Conservation (phyloP, 2,329 filamentous ascomycete genomes). For the Plenodomus tracheiphilus region DNA sequence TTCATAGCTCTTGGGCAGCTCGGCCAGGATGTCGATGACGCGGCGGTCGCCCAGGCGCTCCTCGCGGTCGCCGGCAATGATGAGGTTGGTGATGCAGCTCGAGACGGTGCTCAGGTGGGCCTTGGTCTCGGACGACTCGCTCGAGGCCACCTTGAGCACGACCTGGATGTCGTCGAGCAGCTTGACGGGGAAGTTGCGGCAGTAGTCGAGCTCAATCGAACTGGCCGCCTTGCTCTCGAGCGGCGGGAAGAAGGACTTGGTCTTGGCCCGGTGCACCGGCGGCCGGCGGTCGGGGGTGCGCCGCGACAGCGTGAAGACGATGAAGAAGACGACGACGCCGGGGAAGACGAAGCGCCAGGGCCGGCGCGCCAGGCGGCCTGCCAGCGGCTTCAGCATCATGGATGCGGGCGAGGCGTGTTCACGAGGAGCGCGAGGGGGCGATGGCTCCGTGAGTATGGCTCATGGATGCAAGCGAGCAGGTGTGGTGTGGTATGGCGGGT, state of each 20-base stretch:
- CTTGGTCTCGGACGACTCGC: slow-evolving; percentile 47
- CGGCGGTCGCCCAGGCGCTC: slow-evolving; percentile 56
- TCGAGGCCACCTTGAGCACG: slow-evolving; percentile 55
- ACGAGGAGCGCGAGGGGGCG: slow-evolving; percentile 1
- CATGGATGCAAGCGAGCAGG: no score
- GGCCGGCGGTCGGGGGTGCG: slow-evolving; percentile 15
- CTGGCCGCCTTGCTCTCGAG: slow-evolving; percentile 33
- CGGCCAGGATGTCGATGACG: slow-evolving; percentile 53
- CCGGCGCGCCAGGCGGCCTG: slow-evolving; percentile 30
- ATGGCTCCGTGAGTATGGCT: slow-evolving; percentile 14
- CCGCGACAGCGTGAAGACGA: slow-evolving; percentile 34
- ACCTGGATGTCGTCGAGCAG: slow-evolving; percentile 50
- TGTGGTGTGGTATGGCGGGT: no score
- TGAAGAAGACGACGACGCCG: slow-evolving; percentile 37
- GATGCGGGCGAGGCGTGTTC: no score
- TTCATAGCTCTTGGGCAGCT: slow-evolving; percentile 50
- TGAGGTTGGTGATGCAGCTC: slow-evolving; percentile 57
- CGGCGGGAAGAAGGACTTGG: slow-evolving; percentile 44
- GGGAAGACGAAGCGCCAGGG: slow-evolving; percentile 39
- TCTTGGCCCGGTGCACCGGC: slow-evolving; percentile 33
- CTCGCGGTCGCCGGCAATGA: slow-evolving; percentile 63
- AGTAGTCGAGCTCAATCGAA: slow-evolving; percentile 42
- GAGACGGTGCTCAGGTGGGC: slow-evolving; percentile 58
- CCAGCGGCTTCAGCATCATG: slow-evolving; percentile 33
- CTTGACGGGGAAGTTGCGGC: slow-evolving; percentile 46